A percentile compares a stretch with the other conserved stretches of the same genome.
These are phyloP conservation scores for Daphne laureola DNA, from an alignment of 441 rosid species.

Conservation along the genomic window DNA sequence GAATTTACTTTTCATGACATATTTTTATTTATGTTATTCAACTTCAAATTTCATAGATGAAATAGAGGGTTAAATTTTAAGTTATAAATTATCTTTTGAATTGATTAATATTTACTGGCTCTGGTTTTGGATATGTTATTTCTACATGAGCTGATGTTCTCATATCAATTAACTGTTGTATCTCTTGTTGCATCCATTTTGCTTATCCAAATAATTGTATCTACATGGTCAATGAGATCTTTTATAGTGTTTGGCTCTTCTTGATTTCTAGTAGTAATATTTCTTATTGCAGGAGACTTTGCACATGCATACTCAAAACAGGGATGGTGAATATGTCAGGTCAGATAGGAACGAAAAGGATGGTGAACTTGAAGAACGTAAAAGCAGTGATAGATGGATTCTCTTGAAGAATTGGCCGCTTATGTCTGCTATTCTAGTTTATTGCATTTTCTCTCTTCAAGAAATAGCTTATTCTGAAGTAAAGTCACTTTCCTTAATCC, in stretches of 20 bases:
- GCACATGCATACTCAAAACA: conserved; percentile 30
- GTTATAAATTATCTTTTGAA: neutral
- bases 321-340: conserved; percentile 13
- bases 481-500: conserved; percentile 12
- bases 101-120: neutral
- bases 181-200: neutral
- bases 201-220: neutral
- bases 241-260: neutral
- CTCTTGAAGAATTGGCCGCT: conserved; percentile 50
- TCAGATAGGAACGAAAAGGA: conserved; percentile 16
- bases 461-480: conserved; percentile 65
- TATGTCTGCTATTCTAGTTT: conserved; percentile 45
- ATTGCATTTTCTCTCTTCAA: conserved; percentile 58
- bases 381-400: conserved; percentile 21
- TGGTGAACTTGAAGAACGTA: conserved; percentile 20
- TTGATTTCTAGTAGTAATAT: neutral
- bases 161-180: neutral
- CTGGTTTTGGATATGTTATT: neutral
- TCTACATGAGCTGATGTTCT: neutral
- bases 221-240: neutral
- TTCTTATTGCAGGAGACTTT: conserved; percentile 45
- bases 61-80: too few relatives aligned
- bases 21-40: too few relatives aligned
- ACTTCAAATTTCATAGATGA: too few relatives aligned
- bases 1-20: too few relatives aligned